Evolutionary conservation across 306 rosid species (phyloP).

Genomic region (Luffa acutangula): DNA sequence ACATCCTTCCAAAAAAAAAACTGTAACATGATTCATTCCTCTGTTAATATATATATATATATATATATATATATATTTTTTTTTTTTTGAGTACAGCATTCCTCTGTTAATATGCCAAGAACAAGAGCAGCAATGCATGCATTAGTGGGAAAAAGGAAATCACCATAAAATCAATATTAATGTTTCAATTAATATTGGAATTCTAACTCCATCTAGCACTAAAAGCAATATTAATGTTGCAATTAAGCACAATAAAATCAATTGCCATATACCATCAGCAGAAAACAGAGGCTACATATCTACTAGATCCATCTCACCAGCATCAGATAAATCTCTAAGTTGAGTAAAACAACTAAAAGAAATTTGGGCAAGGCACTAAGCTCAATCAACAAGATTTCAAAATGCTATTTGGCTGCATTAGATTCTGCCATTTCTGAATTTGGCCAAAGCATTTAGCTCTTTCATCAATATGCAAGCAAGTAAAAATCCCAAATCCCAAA

Average conservation of each 20-base stretch:
- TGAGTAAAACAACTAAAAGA: not conserved
- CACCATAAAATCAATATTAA: no score
- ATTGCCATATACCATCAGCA: not conserved
- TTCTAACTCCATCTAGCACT: not conserved
- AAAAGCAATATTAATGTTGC: not conserved
- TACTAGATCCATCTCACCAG: not conserved
- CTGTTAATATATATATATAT: no score
- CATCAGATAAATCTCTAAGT: not conserved
- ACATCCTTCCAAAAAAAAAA: not conserved
- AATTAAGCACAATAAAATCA: not conserved
- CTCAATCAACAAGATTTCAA: not conserved
- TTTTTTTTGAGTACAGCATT: no score
- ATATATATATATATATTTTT: no score
- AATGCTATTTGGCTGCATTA: not conserved
- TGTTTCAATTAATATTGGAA: not conserved
- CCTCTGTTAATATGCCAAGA: not conserved
- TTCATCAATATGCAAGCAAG: not conserved
- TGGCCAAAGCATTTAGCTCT: not conserved
- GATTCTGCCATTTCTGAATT: not conserved
- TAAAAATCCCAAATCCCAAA: not conserved
- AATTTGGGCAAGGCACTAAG: not conserved
- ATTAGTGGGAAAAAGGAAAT: not conserved
- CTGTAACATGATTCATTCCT: no score
- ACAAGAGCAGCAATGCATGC: not conserved
- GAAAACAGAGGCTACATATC: not conserved